Evolutionary conservation across 768 basidiomycete species (phyloP), one percentile per base, ranked within the genome.

Genomic region (Imleria badia): DNA sequence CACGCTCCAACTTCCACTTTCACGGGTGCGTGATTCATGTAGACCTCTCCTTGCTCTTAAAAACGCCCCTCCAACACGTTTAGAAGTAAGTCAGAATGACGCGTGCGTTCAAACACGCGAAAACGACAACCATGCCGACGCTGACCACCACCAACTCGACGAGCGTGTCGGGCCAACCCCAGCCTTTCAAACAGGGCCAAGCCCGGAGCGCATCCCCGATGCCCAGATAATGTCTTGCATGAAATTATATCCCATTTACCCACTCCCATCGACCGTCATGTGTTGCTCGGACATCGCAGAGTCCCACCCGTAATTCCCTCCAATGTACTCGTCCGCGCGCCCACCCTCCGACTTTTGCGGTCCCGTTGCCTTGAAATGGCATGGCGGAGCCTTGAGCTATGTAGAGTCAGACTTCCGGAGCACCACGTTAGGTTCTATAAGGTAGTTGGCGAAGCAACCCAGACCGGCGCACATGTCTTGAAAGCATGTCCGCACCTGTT

Each of bases 231-330:
- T 8, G 39, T 62, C 19, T 22, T 62, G 3, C 35, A n/a, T 13
- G 60, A 62, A 42, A 48, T 62, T n/a, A 15, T 62, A 0, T 52
- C 56, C 2, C 19, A 36, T 51, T 20, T 62, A 8, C 60, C 61
- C 8, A 47, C 60, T 3, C 45, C 53, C 36, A 22, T 12, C 5
- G 36, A 30, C 1, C 3, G 10, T 17, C 44, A 53, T 17, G 41
- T 48, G 36, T 22, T 51, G 23, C 30, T 46, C 5, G 40, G 19
- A 23, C 1, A n/a, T 10, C 3, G 1, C 2, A 22, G 33, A 10
- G 0, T 7, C 5, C 23, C 48, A 17, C 48, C 49, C 19, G 45
- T 40, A n/a, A 23, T 59, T 17, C 19, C 31, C 4, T 22, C 45
- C 1, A 3, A 19, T 5, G 12, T 11, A 13, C 47, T 52, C 36